Conservation (phyloP, 2,329 filamentous ascomycete species). For the Fusarium sp. region DNA sequence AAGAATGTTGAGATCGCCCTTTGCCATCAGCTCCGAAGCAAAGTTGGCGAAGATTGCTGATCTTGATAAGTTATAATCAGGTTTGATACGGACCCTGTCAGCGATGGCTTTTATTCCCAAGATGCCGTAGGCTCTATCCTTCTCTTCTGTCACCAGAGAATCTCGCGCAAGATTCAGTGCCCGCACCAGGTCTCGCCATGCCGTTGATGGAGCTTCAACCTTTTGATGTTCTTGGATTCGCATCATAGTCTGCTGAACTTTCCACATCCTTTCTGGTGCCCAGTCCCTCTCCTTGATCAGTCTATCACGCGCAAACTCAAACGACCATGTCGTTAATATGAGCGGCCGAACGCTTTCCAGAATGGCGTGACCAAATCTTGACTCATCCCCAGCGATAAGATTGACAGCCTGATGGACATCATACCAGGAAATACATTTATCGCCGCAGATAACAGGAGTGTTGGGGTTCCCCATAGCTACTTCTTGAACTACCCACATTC, state of each 20-base stretch:
- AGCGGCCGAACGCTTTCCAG: neutral
- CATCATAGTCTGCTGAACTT: neutral
- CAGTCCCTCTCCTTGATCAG: neutral
- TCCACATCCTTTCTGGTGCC: neutral
- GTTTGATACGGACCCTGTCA: neutral
- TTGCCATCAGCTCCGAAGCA: neutral
- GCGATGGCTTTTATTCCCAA: conserved; percentile 1
- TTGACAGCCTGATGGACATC: neutral
- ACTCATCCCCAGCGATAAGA: neutral
- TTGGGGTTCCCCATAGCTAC: rapidly evolving
- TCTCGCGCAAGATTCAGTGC: neutral
- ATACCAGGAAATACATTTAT: rapidly evolving
- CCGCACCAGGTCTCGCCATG: neutral
- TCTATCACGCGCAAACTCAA: neutral
- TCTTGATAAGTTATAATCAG: neutral
- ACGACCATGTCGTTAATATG: neutral
- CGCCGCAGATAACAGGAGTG: rapidly evolving
- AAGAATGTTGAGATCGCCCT: neutral
- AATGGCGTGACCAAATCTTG: neutral
- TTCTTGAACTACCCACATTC: neutral
- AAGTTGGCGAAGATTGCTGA: neutral
- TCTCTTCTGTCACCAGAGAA: neutral
- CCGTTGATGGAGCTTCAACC: rapidly evolving
- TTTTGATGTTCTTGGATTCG: neutral
- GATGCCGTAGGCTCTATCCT: conserved; percentile 5